Evolutionary conservation across 2,329 filamentous ascomycete species (phyloP).

Genomic region (Calcarisporium arbuscula): DNA sequence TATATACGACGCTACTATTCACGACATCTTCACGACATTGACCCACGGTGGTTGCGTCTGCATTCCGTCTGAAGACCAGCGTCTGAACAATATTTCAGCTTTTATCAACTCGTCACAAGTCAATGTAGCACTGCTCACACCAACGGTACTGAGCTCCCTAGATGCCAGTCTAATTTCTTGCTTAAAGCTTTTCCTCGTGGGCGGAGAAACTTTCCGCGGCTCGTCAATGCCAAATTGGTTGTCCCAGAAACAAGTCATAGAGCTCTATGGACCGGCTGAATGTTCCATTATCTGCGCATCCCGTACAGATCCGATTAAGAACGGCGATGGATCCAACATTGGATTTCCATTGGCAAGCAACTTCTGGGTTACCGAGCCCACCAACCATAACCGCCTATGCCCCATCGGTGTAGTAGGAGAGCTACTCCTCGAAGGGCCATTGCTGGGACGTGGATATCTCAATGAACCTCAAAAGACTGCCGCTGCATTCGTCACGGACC

Average conservation of each 20-base stretch:
- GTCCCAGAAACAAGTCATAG: constrained; percentile 2
- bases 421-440: constrained; percentile 32
- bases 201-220: constrained; percentile 7
- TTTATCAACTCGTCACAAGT: background rate
- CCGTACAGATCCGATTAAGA: background rate
- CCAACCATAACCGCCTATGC: constrained; percentile 12
- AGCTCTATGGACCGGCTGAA: constrained; percentile 1
- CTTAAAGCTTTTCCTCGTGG: constrained; percentile 6
- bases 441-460: constrained; percentile 42
- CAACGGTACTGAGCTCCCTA: constrained; percentile 2
- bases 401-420: constrained; percentile 21
- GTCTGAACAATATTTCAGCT: constrained; percentile 1
- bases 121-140: background rate
- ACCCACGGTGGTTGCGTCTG: constrained; percentile 2
- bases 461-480: constrained; percentile 26
- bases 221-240: too few relatives aligned
- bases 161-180: constrained; percentile 5
- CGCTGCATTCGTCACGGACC: constrained; percentile 24
- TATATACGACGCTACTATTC: constrained; percentile 3
- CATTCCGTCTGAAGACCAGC: constrained; percentile 3
- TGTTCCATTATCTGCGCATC: constrained; percentile 2
- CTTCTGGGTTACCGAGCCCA: constrained; percentile 2
- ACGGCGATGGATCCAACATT: background rate
- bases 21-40: constrained; percentile 1
- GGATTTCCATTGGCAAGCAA: background rate